Evolutionary conservation across 805 yeast genomes (phyloP), one percentile per base, ranked within the genome.

Genomic region (Ogataea pilisensis): DNA sequence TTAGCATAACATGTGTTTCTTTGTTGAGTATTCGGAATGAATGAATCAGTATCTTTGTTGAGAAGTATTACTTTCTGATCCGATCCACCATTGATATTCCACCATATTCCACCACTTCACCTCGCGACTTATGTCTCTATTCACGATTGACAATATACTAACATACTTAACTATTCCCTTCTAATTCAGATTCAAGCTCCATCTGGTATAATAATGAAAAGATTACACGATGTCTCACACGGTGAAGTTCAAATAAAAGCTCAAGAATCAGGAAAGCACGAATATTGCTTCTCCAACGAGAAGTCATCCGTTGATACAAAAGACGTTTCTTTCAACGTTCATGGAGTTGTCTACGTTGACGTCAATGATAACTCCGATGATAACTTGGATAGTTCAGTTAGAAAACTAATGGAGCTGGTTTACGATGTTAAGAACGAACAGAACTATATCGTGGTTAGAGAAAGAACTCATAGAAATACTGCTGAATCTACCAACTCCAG

Each of bases 401-500:
- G 80, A 63, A 76, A 80, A 59, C 72, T 91, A 56, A 68, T 80
- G 50, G 84, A 85, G 48, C 70, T 86, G 51, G 82, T 95, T 30
- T 78, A 79, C 54, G 96, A 88, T 54, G 89, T 93, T 45, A 85
- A 85, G 68, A 91, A 89, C 54, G 99, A 93, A 67, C 95, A 84
- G 58, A 78, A 86, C 54, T 93, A 93, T 66, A 82, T 93, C 54
- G 95, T 90, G 35, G 89, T 91, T 46, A 82, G 99, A 68, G 99
- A 91, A 68, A 84, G 97, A 70, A 85, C 95, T 13, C 99, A 91
- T 65, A 85, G 99, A 77, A 93, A 91, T 69, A 91, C 99, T 8
- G 98, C 99, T 5, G 99, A 91, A 68, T 85, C 95, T 19, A 91
- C 99, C 34, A 91, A 91, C 66, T 83, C 93, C 41, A 80, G 99